These are phyloP conservation scores for Ottelia alismoides DNA, from an alignment of 106 monocot species.

Conservation along the genomic window DNA sequence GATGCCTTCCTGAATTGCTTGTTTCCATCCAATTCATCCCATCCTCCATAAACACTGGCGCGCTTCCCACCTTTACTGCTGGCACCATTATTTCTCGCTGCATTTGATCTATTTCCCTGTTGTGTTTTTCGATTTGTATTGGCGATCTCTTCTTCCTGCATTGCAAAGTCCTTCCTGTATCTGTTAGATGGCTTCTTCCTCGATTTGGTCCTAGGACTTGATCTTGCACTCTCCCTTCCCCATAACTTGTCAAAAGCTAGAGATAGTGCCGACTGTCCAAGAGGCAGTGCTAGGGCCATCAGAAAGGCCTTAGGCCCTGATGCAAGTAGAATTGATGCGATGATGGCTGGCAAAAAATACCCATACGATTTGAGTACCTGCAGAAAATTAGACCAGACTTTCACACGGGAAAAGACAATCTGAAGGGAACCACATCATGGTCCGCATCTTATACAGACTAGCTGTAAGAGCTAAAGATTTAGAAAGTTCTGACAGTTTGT, in stretches of 20 bases:
- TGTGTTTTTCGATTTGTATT: neutral
- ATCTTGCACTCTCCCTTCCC: constrained; percentile 30
- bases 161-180: constrained; percentile 11
- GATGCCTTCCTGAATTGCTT: neutral
- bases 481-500: no score
- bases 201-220: constrained; percentile 12
- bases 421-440: no score
- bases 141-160: constrained; percentile 14
- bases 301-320: constrained; percentile 85
- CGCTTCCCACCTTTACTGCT: neutral
- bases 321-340: constrained; percentile 64
- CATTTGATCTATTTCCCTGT: constrained; percentile 43
- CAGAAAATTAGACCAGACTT: no score
- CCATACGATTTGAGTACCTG: constrained; percentile 83
- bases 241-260: constrained; percentile 51
- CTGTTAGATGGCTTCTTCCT: constrained; percentile 25
- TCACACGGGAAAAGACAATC: no score
- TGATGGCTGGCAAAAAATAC: constrained; percentile 63
- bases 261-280: constrained; percentile 71
- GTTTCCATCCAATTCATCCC: constrained; percentile 61
- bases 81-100: constrained; percentile 7
- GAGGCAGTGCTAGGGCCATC: constrained; percentile 76
- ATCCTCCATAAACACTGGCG: constrained; percentile 48
- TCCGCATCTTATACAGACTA: no score
- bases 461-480: no score